Percentiles rank a stretch among this genome's conserved stretches.
Evolutionary conservation across 73 alveolate species (phyloP).

Genomic region (Stentor coeruleus): DNA sequence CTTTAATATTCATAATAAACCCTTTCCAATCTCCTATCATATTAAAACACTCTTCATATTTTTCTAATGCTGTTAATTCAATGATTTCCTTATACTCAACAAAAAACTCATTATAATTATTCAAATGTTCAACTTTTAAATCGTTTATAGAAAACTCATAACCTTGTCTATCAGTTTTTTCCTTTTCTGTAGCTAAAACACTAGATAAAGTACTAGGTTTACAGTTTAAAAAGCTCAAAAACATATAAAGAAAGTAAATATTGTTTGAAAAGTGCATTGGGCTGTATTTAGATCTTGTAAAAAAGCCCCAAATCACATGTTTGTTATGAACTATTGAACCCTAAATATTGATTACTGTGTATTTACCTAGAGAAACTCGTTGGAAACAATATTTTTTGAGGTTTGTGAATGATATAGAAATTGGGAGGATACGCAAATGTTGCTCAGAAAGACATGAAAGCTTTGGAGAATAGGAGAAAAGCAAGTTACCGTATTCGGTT

Average conservation of each 20-base stretch:
- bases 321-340: neutral
- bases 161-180: neutral
- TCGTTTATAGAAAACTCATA: neutral
- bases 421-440: neutral
- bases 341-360: neutral
- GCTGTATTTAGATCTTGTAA: neutral
- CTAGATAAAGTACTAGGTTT: neutral
- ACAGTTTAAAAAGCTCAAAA: neutral
- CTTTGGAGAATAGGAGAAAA: constrained; percentile 1
- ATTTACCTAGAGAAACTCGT: neutral
- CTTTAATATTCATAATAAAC: neutral
- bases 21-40: neutral
- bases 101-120: neutral
- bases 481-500: neutral
- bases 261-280: neutral
- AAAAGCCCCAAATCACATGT: neutral
- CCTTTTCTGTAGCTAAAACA: neutral
- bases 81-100: neutral
- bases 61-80: neutral
- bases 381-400: neutral
- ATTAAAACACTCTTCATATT: no score
- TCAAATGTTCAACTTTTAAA: neutral
- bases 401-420: neutral
- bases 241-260: no score
- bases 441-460: neutral